Evolutionary conservation across 208 protist species (phyloP), one percentile per base, ranked within the genome.

Genomic region (Crithidia thermophila): DNA sequence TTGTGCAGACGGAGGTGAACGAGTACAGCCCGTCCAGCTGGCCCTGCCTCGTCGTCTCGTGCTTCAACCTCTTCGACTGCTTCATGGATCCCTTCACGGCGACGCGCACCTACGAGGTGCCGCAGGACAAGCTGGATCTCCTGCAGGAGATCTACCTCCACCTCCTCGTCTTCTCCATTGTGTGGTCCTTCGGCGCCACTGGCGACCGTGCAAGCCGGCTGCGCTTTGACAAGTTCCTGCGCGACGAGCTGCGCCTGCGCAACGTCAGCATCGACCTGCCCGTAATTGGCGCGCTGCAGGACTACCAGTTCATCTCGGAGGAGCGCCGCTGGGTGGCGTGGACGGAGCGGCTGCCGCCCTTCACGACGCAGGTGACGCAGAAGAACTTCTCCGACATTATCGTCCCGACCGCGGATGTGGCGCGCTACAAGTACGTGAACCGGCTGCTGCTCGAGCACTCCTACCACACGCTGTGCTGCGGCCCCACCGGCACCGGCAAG

Each of bases 401-500:
- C 61, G 98, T 99, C 11, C 97, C 97, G 20, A 99, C 98, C 16
- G 82, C 97, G 27, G 98, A 99, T 66, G 96, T 98, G 31, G 85
- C 98, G 21, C 92, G 98, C 30, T 98, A 98, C 84, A 98, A 98
- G 72, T 98, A 88, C 67, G 82, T 99, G 34, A 89, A 99, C 39
- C 85, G 94, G 21, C 70, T 96, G 21, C 90, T 99, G 8, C 67
- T 99, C 8, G 63, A 79, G 36, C 82, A 96, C 53, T 88, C 87
- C 42, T 92, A 93, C 57, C 90, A 98, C 72, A 94, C 98, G 4
- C 93, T 99, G 7, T 95, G 86, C 71, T 98, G 98, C 64, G 98
- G 98, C 10, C 97, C 95, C 10, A 99, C 98, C 4, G 98, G 98
- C 27, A 99, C 98, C 4, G 98, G 97, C 40, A 99, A 99, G 79